These are phyloP conservation scores for Ogataea nakhonphanomensis DNA, from an alignment of 805 yeast species.

Conservation along the genomic window DNA sequence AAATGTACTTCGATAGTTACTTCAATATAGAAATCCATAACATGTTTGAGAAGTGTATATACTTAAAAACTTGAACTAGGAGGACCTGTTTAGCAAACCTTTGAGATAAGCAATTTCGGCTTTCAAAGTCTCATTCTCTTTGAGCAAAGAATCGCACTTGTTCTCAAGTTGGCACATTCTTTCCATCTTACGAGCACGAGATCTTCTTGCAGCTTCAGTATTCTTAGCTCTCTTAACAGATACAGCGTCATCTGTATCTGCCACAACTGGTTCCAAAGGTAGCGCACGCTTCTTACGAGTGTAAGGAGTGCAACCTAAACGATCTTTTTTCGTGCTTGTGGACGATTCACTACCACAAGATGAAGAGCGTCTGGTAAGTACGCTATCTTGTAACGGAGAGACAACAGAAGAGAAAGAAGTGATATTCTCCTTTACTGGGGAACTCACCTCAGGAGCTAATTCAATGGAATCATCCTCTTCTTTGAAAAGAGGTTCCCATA, in stretches of 20 bases:
- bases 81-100: constrained; percentile 28
- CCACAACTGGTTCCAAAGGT: constrained; percentile 70
- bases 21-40: background rate
- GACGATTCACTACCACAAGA: constrained; percentile 13
- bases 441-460: background rate
- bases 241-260: constrained; percentile 58
- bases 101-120: constrained; percentile 55
- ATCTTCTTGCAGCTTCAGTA: constrained; percentile 96
- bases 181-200: constrained; percentile 89
- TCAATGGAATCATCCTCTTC: constrained; percentile 28
- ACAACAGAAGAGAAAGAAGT: background rate
- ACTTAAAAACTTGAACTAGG: background rate
- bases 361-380: constrained; percentile 2
- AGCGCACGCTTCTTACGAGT: constrained; percentile 70
- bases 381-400: constrained; percentile 4
- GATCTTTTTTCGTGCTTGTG: constrained; percentile 47
- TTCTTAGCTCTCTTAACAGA: constrained; percentile 90
- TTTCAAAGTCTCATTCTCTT: constrained; percentile 56
- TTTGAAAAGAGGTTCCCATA: constrained; percentile 62
- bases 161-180: constrained; percentile 80
- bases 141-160: constrained; percentile 62
- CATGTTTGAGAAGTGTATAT: too few relatives aligned
- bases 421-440: background rate
- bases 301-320: constrained; percentile 72
- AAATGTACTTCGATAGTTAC: too few relatives aligned